phyloP scores from a whole-genome alignment of 768 basidiomycete genomes.

The Nidula microcarpa region DNA sequence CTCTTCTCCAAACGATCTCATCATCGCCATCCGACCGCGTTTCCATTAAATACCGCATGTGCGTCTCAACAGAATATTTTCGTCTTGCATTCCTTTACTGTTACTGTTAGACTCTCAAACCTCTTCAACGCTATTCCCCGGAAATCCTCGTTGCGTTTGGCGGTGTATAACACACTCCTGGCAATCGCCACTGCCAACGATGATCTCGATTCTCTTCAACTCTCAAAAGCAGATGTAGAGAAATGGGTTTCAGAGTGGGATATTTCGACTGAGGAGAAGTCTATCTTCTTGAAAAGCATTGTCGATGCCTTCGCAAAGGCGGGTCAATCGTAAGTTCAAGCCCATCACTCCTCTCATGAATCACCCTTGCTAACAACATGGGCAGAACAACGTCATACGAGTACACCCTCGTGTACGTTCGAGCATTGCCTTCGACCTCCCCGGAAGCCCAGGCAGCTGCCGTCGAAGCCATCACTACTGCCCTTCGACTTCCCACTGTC shows the following conservation, averaged over 20 bases:
- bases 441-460: slow-evolving; percentile 50
- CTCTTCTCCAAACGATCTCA: slow-evolving; percentile 53
- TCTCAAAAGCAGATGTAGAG: slow-evolving; percentile 61
- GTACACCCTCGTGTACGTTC: slow-evolving; percentile 60
- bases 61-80: slow-evolving; percentile 19
- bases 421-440: slow-evolving; percentile 54
- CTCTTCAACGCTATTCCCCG: slow-evolving; percentile 76
- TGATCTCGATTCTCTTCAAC: slow-evolving; percentile 58
- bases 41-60: slow-evolving; percentile 78
- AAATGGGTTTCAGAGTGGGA: slow-evolving; percentile 80
- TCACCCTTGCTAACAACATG: neutral
- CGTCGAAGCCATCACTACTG: slow-evolving; percentile 56
- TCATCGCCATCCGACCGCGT: slow-evolving; percentile 49
- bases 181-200: slow-evolving; percentile 55
- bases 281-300: slow-evolving; percentile 61
- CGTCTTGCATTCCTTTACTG: slow-evolving; percentile 5
- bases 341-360: slow-evolving; percentile 1
- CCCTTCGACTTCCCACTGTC: slow-evolving; percentile 59
- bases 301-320: slow-evolving; percentile 55
- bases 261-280: slow-evolving; percentile 58
- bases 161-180: slow-evolving; percentile 62
- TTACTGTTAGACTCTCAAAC: slow-evolving; percentile 61
- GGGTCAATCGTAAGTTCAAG: slow-evolving; percentile 51
- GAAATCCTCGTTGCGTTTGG: slow-evolving; percentile 57
- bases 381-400: slow-evolving; percentile 59